Base-by-base conservation (phyloP, 495 filamentous ascomycete species). In the Penicillium daleae region DNA sequence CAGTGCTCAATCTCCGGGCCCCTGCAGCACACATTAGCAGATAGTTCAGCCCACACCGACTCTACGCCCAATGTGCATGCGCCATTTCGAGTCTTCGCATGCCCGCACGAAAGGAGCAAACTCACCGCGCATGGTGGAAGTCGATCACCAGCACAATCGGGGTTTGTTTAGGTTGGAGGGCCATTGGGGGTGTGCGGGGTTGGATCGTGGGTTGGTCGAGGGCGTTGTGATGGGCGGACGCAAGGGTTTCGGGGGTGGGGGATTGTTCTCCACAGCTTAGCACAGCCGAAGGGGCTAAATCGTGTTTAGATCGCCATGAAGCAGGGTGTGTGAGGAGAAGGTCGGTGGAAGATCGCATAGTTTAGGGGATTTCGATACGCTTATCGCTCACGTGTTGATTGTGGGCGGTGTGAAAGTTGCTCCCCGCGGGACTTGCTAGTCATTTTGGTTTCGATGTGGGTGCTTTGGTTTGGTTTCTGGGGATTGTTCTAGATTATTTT, bases 1-100 rank as follows among this genome's bases (percentile, higher is more conserved):
- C 93, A 98, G 63, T 82, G 82, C 79, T 97, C 93, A 26, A 98
- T 90, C 78, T 99, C 95, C 33, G 95, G 95, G 21, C 95, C 95
- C 74, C 95, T 92, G 67, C 42, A 54, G 59, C 8, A 50, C 35
- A 40, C 63, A 33, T 33, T 21, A 56, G 50, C 27, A 12, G 1
- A 40, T 42, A 29, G 52, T 31, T 57, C 48, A 40, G 29, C 58
- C 57, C 60, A 53, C 32, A 10, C 21, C 17, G 12, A 46, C 22
- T 26, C 4, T 24, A 35, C 26, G 1, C 5, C 0, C 6, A 27
- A 29, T 29, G 46, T 24, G 46, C 46, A 15, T 46, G 44, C 21
- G 12, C 21, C 10, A 26, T 19, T 6, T 15, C 12, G 19, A 9
- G 29, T 24, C 32, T 37, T 39, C 15, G 8, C 12, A 40, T 48